A percentile compares a stretch with the other conserved stretches of the same genome.
phyloP scores from a whole-genome alignment of 208 protist genomes.

The Strigomonas culicis region DNA sequence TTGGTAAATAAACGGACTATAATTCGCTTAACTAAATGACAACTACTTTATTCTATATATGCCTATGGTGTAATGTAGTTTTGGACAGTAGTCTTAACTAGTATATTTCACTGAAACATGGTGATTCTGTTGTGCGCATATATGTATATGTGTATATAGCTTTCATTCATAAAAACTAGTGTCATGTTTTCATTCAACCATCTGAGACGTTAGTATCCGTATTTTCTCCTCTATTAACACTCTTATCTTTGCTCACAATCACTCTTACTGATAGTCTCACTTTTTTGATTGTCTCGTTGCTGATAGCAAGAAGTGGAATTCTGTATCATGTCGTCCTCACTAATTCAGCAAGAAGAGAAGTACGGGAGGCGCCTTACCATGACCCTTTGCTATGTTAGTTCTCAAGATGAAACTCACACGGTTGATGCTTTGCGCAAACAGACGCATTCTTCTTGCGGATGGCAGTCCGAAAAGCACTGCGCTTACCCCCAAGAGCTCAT shows the following conservation, averaged over 20 bases:
- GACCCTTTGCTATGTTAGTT: constrained; percentile 73
- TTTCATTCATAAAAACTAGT: constrained; percentile 4
- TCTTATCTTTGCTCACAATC: background rate
- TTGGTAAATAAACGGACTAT: too few relatives aligned
- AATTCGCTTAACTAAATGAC: too few relatives aligned
- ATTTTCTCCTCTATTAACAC: constrained; percentile 1
- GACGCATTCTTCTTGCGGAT: constrained; percentile 52
- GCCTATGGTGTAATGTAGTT: background rate
- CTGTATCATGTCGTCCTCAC: constrained; percentile 1
- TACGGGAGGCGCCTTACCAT: constrained; percentile 69
- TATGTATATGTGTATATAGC: constrained; percentile 10
- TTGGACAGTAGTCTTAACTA: background rate
- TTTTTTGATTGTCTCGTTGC: background rate
- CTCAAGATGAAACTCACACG: constrained; percentile 65
- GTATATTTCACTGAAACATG: background rate
- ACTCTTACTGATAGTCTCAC: constrained; percentile 6
- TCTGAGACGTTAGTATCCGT: too few relatives aligned
- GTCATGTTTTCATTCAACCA: too few relatives aligned
- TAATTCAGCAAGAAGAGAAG: constrained; percentile 47
- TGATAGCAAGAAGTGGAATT: background rate
- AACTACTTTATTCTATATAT: constrained; percentile 3
- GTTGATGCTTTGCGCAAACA: constrained; percentile 51
- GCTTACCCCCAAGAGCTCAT: constrained; percentile 87
- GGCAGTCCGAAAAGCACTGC: constrained; percentile 81
- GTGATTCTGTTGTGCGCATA: constrained; percentile 9